Conservation (phyloP, 1,139 yeast genomes). For the Diutina rugosa region DNA sequence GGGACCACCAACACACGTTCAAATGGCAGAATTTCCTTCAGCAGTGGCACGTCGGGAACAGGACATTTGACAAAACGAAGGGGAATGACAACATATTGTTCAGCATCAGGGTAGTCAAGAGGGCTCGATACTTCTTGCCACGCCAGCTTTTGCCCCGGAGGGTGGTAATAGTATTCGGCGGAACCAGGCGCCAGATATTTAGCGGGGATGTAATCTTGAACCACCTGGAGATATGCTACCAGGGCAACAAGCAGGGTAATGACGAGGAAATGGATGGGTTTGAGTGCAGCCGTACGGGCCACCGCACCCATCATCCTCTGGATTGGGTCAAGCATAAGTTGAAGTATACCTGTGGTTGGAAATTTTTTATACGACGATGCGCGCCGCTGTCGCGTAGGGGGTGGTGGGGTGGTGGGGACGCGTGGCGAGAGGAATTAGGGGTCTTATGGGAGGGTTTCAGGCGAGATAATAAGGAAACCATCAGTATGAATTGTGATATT, state of each 20-base stretch:
- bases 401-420: background rate
- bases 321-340: slow-evolving; percentile 9
- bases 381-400: background rate
- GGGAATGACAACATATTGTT: slow-evolving; percentile 11
- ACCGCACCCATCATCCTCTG: slow-evolving; percentile 25
- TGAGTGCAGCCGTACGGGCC: slow-evolving; percentile 60
- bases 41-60: background rate
- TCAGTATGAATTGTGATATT: background rate
- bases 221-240: slow-evolving; percentile 67
- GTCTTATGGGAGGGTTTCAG: background rate
- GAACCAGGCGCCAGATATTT: slow-evolving; percentile 8
- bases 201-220: slow-evolving; percentile 61
- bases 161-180: slow-evolving; percentile 26
- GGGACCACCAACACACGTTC: background rate
- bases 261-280: slow-evolving; percentile 84
- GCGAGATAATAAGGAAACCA: background rate
- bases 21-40: background rate
- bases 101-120: slow-evolving; percentile 23
- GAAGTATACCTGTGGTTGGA: background rate
- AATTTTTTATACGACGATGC: background rate
- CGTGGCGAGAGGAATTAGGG: background rate
- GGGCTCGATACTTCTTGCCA: slow-evolving; percentile 27
- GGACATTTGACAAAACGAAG: slow-evolving; percentile 1
- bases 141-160: slow-evolving; percentile 14
- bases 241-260: slow-evolving; percentile 66